Percentiles rank a stretch among this genome's conserved stretches.
These are phyloP conservation scores for Garcileccinum viscosum DNA, from an alignment of 1,284 basidiomycete genomes.

Conservation along the genomic window DNA sequence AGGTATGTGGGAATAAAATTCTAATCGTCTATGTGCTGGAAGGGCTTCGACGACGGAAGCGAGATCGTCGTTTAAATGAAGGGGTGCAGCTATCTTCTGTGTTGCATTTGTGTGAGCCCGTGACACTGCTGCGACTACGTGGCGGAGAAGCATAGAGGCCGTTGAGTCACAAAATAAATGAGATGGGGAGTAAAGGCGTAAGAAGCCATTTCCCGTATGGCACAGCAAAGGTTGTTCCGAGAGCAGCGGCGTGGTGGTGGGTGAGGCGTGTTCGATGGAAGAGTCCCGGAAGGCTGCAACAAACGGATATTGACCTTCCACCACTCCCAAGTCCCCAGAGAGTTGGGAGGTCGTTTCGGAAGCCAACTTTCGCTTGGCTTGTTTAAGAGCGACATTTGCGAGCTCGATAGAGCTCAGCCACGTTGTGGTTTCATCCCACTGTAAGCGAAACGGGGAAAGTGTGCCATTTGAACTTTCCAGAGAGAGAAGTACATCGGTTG, in stretches of 20 bases:
- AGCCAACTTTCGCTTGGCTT: conserved; percentile 16
- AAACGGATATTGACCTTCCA: conserved; percentile 26
- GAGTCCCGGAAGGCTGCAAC: conserved; percentile 22
- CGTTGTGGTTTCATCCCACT: conserved; percentile 42
- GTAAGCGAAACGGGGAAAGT: conserved; percentile 40
- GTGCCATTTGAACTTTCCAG: conserved; percentile 24
- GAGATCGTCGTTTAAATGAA: conserved; percentile 38
- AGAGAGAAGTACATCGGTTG: conserved; percentile 48
- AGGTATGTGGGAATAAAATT: conserved; percentile 37
- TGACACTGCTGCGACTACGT: conserved; percentile 30
- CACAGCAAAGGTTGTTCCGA: conserved; percentile 16
- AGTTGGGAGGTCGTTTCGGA: conserved; percentile 16
- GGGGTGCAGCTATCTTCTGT: conserved; percentile 29
- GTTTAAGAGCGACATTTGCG: conserved; percentile 28
- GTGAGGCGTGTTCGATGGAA: not conserved
- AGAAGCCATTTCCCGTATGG: conserved; percentile 10
- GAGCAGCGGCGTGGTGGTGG: not conserved
- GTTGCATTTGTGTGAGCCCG: conserved; percentile 12
- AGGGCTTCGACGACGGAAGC: conserved; percentile 43
- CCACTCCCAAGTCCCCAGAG: conserved; percentile 19
- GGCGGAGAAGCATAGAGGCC: conserved; percentile 33
- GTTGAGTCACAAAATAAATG: conserved; percentile 30
- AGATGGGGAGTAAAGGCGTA: conserved; percentile 29
- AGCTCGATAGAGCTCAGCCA: conserved; percentile 40
- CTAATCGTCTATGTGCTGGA: conserved; percentile 29